Evolutionary conservation across 495 filamentous ascomycete genomes (phyloP).

Genomic region (Penicillium angulare): DNA sequence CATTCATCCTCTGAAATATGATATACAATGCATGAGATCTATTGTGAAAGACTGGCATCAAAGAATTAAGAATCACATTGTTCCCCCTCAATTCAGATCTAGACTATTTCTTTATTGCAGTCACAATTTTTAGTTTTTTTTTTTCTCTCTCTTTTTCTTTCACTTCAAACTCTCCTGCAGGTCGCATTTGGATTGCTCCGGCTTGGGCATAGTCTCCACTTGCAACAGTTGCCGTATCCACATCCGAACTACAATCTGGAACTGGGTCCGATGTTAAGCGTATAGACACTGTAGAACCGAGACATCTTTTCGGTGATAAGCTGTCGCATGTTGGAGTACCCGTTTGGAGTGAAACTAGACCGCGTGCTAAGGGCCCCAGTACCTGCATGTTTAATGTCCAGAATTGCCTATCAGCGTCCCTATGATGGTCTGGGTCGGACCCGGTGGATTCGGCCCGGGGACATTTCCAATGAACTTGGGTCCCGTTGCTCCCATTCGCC

Average conservation of each 20-base stretch:
- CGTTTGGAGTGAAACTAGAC: too few species aligned
- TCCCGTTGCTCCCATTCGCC: neutral
- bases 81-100: neutral
- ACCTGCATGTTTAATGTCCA: conserved; percentile 1
- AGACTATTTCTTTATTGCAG: neutral
- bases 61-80: too few species aligned
- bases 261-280: neutral
- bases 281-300: too few species aligned
- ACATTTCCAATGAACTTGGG: neutral
- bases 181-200: conserved; percentile 1
- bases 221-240: neutral
- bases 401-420: neutral
- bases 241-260: conserved; percentile 3
- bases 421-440: neutral
- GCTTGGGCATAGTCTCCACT: neutral
- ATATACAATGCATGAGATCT: too few species aligned
- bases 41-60: too few species aligned
- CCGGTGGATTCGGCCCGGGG: conserved; percentile 4
- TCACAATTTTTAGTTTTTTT: neutral
- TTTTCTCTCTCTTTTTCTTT: neutral
- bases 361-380: too few species aligned
- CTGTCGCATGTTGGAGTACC: too few species aligned
- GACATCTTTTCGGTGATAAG: too few species aligned
- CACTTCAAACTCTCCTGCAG: neutral
- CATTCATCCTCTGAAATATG: too few species aligned